Evolutionary conservation across 176 grass and related monocot genomes (phyloP), one percentile per base, ranked within the genome.

Genomic region (Musa acuminata): DNA sequence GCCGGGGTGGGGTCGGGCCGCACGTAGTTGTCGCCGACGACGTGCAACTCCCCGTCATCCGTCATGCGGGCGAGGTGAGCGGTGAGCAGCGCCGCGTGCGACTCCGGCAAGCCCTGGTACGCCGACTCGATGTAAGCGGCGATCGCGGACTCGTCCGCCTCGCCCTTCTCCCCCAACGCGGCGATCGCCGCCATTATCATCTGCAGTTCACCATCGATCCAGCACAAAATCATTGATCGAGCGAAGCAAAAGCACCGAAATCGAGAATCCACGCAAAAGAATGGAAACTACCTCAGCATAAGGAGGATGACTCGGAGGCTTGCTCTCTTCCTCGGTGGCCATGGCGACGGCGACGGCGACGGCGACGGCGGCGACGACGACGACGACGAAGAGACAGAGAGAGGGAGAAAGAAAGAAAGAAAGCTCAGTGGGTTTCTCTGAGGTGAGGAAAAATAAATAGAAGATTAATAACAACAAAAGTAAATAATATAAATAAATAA

Each of bases 171-270:
- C 60, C 53, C 72, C 48, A 96, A 73, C 25, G 81, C 71, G 16
- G 84, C 82, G 55, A 92, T 81, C 8, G 93, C 89, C 57, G 80
- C 80, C 43, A 96, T 54, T 17, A 96, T 96, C 93, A 96, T 86
- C 93, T 96, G 75, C 71, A n/a, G 35, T 22, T 51, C 24, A 21
- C 13, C 3, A 16, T 64, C 68, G 29, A 35, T 35, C 29, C 3
- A 35, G 3, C 29, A 35, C 29, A 35, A 35, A 35, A 35, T 35
- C 29, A 5, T 35, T 5, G 29, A 35, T 35, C 29, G 2, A 0
- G 10, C 11, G 25, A 25, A 78, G 26, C 17, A 11, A 64, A 35
- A 51, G 1, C 63, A 20, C 62, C 67, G 54, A 12, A 3, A 76
- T 14, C 64, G 8, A 48, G 51, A 70, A 26, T 8, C 1, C 22